phyloP scores from a whole-genome alignment of 768 basidiomycete species.

The Boletellus emodensis region DNA sequence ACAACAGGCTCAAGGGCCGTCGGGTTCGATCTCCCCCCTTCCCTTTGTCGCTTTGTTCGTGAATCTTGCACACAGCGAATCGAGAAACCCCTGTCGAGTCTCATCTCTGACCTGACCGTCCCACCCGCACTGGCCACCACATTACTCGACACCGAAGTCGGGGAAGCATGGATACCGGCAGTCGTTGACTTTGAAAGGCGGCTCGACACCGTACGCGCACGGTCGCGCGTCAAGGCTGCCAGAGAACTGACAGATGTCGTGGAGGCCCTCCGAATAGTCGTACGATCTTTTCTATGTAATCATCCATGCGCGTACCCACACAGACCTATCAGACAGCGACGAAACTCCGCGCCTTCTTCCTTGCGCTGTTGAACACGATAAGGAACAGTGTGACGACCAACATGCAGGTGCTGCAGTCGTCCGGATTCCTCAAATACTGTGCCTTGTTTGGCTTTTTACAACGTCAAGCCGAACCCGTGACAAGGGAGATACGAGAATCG shows the following conservation, averaged over 20 bases:
- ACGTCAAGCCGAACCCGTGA: conserved; percentile 75
- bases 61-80: conserved; percentile 59
- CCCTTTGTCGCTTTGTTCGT: background rate
- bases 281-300: conserved; percentile 36
- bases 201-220: conserved; percentile 61
- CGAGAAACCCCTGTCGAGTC: conserved; percentile 78
- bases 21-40: conserved; percentile 49
- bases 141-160: conserved; percentile 81
- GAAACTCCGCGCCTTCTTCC: conserved; percentile 83
- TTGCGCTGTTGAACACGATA: conserved; percentile 79
- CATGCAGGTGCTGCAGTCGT: conserved; percentile 88
- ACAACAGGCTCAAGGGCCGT: conserved; percentile 77
- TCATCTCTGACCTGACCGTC: conserved; percentile 77
- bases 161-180: conserved; percentile 82
- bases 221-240: conserved; percentile 83
- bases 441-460: conserved; percentile 82
- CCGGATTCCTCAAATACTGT: conserved; percentile 78
- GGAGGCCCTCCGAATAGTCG: conserved; percentile 86
- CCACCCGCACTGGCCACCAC: conserved; percentile 72
- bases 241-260: conserved; percentile 77
- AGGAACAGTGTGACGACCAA: conserved; percentile 83
- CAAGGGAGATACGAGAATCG: conserved; percentile 82
- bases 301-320: conserved; percentile 1
- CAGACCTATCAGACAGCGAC: conserved; percentile 66
- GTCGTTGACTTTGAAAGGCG: conserved; percentile 79